Conservation (phyloP, 805 yeast genomes). For the Metschnikowia henanensis region DNA sequence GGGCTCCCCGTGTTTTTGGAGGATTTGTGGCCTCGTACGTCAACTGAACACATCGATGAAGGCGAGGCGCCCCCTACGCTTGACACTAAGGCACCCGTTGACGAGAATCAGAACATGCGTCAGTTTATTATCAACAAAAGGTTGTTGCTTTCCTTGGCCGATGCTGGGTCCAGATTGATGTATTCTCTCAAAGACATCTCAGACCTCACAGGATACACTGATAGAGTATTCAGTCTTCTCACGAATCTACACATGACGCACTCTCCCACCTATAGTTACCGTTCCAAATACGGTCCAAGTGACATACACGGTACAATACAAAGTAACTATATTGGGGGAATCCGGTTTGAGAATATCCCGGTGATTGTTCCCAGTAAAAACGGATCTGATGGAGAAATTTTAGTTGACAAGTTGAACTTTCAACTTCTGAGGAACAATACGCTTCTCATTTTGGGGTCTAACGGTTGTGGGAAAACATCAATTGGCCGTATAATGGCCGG, state of each 20-base stretch:
- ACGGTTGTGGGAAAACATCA: constrained; percentile 89
- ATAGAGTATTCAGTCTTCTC: constrained; percentile 74
- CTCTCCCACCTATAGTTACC: constrained; percentile 55
- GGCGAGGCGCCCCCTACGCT: constrained; percentile 15
- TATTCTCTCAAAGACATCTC: constrained; percentile 90
- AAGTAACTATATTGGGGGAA: constrained; percentile 64
- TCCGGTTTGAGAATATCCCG: constrained; percentile 80
- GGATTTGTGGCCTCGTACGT: constrained; percentile 36
- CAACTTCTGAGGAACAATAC: constrained; percentile 61
- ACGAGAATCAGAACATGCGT: constrained; percentile 68
- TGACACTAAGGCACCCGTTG: constrained; percentile 21
- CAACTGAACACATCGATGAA: constrained; percentile 21
- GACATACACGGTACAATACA: constrained; percentile 82
- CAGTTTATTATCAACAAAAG: constrained; percentile 90
- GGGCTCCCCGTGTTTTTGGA: constrained; percentile 83
- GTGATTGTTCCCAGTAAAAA: constrained; percentile 71
- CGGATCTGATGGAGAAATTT: constrained; percentile 60
- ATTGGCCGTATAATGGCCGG: constrained; percentile 83
- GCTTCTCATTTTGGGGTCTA: constrained; percentile 78
- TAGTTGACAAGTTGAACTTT: constrained; percentile 61
- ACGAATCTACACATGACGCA: constrained; percentile 83
- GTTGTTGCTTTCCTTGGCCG: constrained; percentile 86
- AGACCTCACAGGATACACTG: constrained; percentile 89
- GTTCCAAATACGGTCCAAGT: constrained; percentile 41
- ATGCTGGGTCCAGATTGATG: constrained; percentile 94